phyloP scores from a whole-genome alignment of 495 filamentous ascomycete genomes.

The Talaromyces nanjingensis region DNA sequence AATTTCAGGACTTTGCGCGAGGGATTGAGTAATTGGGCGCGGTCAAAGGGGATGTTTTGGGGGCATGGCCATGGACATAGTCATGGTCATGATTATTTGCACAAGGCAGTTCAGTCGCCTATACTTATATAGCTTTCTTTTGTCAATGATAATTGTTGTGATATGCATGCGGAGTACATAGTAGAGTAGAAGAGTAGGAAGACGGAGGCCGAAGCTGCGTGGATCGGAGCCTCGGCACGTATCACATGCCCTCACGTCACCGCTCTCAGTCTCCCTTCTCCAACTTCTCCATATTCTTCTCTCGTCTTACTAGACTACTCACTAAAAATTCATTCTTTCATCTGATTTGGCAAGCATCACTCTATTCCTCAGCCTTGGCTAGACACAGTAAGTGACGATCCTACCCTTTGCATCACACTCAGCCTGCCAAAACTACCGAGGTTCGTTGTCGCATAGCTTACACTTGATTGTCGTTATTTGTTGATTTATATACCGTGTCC shows the following conservation, averaged over 20 bases:
- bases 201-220: neutral
- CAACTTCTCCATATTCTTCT: neutral
- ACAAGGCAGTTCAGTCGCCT: neutral
- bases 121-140: neutral
- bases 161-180: neutral
- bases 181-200: neutral
- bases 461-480: neutral
- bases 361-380: neutral
- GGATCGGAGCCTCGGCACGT: neutral
- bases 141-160: neutral
- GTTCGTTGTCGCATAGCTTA: neutral
- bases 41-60: constrained; percentile 26
- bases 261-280: neutral
- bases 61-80: neutral
- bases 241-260: constrained; percentile 1
- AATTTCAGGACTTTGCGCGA: constrained; percentile 11
- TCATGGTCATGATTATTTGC: neutral
- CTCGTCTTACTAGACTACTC: neutral
- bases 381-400: neutral
- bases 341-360: neutral
- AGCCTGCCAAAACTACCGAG: neutral
- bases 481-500: neutral
- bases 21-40: constrained; percentile 16
- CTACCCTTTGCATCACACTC: neutral
- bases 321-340: neutral